These are phyloP conservation scores for Chaetothyriales sp. DNA, from an alignment of 2,329 filamentous ascomycete species.

Conservation along the genomic window DNA sequence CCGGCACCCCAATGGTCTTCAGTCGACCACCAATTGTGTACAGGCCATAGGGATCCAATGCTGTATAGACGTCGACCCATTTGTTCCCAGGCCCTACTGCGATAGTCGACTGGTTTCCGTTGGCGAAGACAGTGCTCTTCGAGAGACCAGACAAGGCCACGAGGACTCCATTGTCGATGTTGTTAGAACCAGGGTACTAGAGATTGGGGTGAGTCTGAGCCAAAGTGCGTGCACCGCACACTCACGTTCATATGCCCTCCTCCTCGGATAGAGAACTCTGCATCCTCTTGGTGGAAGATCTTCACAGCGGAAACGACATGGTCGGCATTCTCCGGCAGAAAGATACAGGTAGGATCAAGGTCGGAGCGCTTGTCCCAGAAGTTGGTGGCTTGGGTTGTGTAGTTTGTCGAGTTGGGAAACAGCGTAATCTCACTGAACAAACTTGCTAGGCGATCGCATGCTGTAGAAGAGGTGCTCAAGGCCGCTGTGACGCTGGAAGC, in stretches of 20 bases:
- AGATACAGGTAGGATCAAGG: not conserved
- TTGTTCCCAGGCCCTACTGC: constrained; percentile 19
- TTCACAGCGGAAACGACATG: not conserved
- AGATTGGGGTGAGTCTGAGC: no score
- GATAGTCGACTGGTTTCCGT: constrained; percentile 14
- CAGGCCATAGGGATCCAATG: constrained; percentile 17
- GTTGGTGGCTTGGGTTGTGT: not conserved
- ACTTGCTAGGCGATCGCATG: not conserved
- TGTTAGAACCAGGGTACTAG: no score
- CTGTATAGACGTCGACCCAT: constrained; percentile 22
- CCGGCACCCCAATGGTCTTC: constrained; percentile 25
- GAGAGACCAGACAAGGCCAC: not conserved
- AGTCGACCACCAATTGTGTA: constrained; percentile 23
- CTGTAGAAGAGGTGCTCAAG: no score
- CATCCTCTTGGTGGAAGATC: not conserved
- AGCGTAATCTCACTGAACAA: not conserved
- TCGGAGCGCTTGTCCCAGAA: constrained; percentile 1
- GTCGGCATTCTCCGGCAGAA: not conserved
- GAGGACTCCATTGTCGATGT: no score
- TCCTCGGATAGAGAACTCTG: no score
- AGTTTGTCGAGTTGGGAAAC: not conserved
- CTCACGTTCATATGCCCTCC: no score
- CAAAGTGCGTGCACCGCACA: no score
- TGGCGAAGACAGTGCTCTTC: constrained; percentile 14
- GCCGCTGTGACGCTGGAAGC: no score